A percentile compares a stretch with the other conserved stretches of the same genome.
These are phyloP conservation scores for Hydnomerulius pinastri DNA, from an alignment of 768 basidiomycete genomes.

Conservation along the genomic window DNA sequence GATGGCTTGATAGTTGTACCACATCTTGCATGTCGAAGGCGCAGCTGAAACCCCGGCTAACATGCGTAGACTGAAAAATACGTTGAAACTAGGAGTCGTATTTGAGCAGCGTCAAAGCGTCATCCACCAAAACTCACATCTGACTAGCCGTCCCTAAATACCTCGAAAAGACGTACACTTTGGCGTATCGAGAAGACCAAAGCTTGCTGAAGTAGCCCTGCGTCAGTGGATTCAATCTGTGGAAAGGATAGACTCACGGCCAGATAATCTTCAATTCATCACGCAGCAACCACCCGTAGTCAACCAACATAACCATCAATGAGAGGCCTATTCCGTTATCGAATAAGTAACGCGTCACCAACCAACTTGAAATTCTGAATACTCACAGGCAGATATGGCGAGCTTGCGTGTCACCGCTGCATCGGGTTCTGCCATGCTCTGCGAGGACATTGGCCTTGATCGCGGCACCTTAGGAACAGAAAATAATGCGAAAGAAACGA, in stretches of 20 bases:
- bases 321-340: conserved; percentile 4
- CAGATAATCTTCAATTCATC: conserved; percentile 20
- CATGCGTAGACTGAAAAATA: conserved; percentile 24
- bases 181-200: conserved; percentile 7
- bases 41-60: conserved; percentile 7
- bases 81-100: conserved; percentile 16
- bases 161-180: conserved; percentile 12
- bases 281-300: conserved; percentile 10
- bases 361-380: neutral
- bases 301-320: conserved; percentile 16
- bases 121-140: conserved; percentile 11
- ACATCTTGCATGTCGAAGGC: conserved; percentile 9
- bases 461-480: too few relatives aligned
- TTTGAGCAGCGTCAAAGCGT: neutral
- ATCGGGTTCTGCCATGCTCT: neutral
- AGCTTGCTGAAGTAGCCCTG: conserved; percentile 5
- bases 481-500: too few relatives aligned
- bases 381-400: conserved; percentile 17
- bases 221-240: neutral
- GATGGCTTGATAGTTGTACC: conserved; percentile 19
- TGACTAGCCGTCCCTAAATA: conserved; percentile 18
- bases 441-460: conserved; percentile 1
- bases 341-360: neutral
- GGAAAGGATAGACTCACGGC: conserved; percentile 16
- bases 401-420: conserved; percentile 5